Base-by-base conservation (phyloP, 2,329 filamentous ascomycete species). In the Diplodia intermedia region DNA sequence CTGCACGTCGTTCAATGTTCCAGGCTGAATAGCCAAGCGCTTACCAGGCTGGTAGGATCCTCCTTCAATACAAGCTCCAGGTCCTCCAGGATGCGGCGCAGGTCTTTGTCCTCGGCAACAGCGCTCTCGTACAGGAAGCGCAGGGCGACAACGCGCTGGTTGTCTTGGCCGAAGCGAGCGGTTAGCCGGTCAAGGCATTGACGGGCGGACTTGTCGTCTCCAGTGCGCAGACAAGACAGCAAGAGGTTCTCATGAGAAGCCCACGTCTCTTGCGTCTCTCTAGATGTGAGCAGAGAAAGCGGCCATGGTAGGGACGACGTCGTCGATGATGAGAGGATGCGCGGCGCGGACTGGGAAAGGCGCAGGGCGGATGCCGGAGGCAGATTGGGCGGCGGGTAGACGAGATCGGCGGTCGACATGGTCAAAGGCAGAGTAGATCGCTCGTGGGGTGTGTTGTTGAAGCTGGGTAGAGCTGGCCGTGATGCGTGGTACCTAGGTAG, bases 71-170 rank as follows among this genome's bases (percentile, higher is more conserved):
- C 88, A 40, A 86, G 84, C 55, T 97, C 89, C 75, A 98, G 98
- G 73, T 90, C 88, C 70, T 88, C 86, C 61, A 97, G 82, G 26
- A 97, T 86, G 18, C 83, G 83, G 69, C 91, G 86, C 55, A 97
- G 81, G 18, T 88, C 89, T 56, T 83, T 81, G 47, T 89, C 81
- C 71, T 89, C 88, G 63, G 94, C 93, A 50, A 88, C 87, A 1
- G 94, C 93, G 80, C 98, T 95, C 74, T 93, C 90, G 71, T 94
- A 90, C 31, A 99, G 80, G 2, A 94, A 95, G 71, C 87, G 86
- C 57, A 98, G 82, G 12, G 91, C 93, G 86, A 94, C 90, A 62
- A 98, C 86, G 72, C 92, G 89, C 80, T 97, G 93, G 79, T 98
- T 97, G 43, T 88, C 84, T 31, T 86, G 83, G 31, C 94, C 94